phyloP scores from a whole-genome alignment of 2,329 filamentous ascomycete species.

The Colletotrichum karsti region DNA sequence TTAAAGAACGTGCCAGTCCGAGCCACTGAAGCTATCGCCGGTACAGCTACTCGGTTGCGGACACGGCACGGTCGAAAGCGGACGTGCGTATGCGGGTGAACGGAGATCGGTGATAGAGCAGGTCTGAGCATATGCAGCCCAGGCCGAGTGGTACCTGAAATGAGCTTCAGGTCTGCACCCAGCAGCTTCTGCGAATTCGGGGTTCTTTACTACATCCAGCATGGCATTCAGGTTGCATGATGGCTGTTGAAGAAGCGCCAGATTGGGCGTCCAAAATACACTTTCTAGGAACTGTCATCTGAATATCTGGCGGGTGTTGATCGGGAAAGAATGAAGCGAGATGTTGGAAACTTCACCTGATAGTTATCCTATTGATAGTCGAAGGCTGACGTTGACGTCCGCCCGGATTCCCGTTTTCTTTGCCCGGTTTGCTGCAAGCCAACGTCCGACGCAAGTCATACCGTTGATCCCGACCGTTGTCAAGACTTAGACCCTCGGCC shows the following conservation, averaged over 20 bases:
- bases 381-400: too few species aligned
- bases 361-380: too few species aligned
- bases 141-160: neutral
- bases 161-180: neutral
- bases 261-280: too few species aligned
- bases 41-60: neutral
- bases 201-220: too few species aligned
- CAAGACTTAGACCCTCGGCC: neutral
- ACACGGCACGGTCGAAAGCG: slow-evolving; percentile 8
- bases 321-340: too few species aligned
- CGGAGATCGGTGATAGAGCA: neutral
- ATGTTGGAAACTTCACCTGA: too few species aligned
- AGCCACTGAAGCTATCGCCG: neutral
- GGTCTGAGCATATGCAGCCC: neutral
- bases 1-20: slow-evolving; percentile 23
- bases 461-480: neutral
- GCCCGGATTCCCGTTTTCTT: too few species aligned
- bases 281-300: too few species aligned
- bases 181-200: neutral
- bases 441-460: neutral
- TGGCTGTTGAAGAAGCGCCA: too few species aligned
- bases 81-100: slow-evolving; percentile 8
- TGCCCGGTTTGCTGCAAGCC: neutral
- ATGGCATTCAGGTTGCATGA: too few species aligned
- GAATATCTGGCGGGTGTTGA: too few species aligned